Conservation (phyloP, 176 grass and related monocot genomes). For the Aegilops bicornis region DNA sequence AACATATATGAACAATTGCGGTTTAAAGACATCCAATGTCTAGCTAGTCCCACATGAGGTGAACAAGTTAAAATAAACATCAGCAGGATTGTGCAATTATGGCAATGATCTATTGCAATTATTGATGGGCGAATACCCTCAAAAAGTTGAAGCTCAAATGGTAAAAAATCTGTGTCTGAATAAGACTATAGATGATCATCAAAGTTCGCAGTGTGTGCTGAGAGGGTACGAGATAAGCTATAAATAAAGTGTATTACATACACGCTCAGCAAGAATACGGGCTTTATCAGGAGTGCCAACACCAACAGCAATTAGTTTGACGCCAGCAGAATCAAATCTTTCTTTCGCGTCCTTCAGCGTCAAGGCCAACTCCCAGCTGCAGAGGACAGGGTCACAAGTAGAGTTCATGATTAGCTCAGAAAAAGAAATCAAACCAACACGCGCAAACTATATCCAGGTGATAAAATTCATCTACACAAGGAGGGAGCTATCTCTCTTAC, state of each 20-base stretch:
- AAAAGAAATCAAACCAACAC: neutral
- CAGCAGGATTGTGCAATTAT: neutral
- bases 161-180: neutral
- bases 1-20: neutral
- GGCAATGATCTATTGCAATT: neutral
- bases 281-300: constrained; percentile 72
- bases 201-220: neutral
- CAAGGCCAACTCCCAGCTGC: constrained; percentile 86
- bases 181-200: neutral
- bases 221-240: neutral
- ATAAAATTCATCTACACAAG: neutral
- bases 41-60: neutral
- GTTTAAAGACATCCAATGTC: neutral
- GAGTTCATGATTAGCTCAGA: constrained; percentile 20
- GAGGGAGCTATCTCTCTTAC: constrained; percentile 22
- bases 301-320: constrained; percentile 76
- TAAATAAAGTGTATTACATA: constrained; percentile 24
- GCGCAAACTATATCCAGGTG: neutral
- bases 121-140: neutral
- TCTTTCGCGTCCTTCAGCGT: constrained; percentile 61
- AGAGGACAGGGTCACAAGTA: neutral
- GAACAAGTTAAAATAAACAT: neutral
- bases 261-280: constrained; percentile 64
- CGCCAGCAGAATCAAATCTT: constrained; percentile 63
- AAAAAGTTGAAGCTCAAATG: neutral